Conservation (phyloP, 371 early-diverging fungal species). For the Furculomyces boomerangus region DNA sequence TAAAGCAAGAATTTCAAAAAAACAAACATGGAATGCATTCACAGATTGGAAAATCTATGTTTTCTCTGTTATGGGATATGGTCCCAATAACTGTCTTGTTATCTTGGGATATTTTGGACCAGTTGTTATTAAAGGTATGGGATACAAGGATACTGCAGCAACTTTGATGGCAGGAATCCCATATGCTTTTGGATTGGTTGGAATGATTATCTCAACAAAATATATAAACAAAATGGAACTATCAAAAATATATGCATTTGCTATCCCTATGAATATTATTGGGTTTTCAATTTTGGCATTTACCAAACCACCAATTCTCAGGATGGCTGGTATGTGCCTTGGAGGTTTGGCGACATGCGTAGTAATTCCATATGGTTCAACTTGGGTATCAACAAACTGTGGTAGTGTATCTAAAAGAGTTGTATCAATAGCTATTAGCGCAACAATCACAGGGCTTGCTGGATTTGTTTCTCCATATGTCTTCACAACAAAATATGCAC, state of each 20-base stretch:
- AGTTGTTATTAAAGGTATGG: conserved; percentile 3
- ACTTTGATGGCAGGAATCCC: conserved; percentile 2
- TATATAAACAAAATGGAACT: conserved; percentile 5
- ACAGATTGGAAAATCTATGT: conserved; percentile 4
- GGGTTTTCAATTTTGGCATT: background rate
- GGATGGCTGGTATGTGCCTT: conserved; percentile 10
- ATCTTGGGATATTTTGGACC: conserved; percentile 1
- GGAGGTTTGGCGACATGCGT: conserved; percentile 16
- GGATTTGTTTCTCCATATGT: conserved; percentile 22
- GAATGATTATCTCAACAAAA: background rate
- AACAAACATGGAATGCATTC: conserved; percentile 12
- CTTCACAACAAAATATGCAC: conserved; percentile 13
- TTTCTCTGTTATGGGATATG: background rate
- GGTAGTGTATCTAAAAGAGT: conserved; percentile 19
- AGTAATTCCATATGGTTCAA: conserved; percentile 14
- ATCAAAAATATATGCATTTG: conserved; percentile 11
- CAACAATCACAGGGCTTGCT: conserved; percentile 17
- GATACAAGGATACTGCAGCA: background rate
- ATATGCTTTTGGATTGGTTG: background rate
- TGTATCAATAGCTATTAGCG: conserved; percentile 13
- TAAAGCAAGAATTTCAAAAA: conserved; percentile 10
- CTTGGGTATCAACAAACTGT: conserved; percentile 20
- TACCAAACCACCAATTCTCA: background rate
- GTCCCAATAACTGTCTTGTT: background rate
- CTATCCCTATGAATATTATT: background rate